Conservation (phyloP, 345 rosid genomes). For the Salix koriyanagi region DNA sequence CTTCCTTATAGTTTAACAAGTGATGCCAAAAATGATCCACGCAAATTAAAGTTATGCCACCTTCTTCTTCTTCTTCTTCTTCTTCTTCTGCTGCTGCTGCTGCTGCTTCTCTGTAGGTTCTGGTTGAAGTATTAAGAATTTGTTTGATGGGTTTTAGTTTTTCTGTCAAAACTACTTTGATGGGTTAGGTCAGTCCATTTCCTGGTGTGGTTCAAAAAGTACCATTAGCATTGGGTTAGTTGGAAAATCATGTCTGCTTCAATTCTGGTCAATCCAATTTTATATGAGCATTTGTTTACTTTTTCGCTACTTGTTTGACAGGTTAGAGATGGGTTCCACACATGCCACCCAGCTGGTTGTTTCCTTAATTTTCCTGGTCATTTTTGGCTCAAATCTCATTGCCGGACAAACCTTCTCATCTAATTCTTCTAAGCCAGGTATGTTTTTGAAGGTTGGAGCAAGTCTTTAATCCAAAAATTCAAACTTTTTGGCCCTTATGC, state of each 20-base stretch:
- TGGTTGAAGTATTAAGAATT: background rate
- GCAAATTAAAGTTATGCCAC: background rate
- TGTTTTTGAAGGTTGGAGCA: background rate
- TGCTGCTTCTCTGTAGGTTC: background rate
- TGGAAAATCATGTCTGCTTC: background rate
- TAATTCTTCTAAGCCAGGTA: slow-evolving; percentile 19
- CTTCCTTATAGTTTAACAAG: no score
- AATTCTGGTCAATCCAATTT: slow-evolving; percentile 15
- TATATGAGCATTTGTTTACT: background rate
- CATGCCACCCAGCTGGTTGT: slow-evolving; percentile 4
- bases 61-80: background rate
- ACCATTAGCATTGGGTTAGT: slow-evolving; percentile 1
- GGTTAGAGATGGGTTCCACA: slow-evolving; percentile 29
- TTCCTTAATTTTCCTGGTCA: slow-evolving; percentile 16
- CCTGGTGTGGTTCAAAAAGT: background rate
- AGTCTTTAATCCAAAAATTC: background rate
- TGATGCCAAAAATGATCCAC: background rate
- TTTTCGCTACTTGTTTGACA: slow-evolving; percentile 16
- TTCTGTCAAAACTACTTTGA: slow-evolving; percentile 10
- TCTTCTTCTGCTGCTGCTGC: background rate
- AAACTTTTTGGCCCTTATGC: background rate
- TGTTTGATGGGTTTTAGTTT: background rate
- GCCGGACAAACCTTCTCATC: slow-evolving; percentile 12
- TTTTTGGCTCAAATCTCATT: slow-evolving; percentile 13
- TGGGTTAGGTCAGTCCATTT: slow-evolving; percentile 5